Evolutionary conservation across 164 flowering plant species (phyloP).

Genomic region (Kingdonia uniflora): DNA sequence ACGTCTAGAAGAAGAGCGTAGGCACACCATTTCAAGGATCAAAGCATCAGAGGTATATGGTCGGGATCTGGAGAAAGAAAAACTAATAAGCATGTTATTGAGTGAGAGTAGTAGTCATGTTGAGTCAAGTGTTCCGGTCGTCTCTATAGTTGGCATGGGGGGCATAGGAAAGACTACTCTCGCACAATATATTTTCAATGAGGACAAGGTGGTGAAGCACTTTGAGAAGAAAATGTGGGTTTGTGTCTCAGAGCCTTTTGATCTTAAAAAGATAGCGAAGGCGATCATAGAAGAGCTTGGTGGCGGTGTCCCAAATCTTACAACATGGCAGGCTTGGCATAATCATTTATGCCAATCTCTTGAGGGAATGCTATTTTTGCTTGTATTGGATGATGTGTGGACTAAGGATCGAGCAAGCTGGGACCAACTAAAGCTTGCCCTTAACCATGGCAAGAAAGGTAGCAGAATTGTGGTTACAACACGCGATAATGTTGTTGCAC

Average conservation of each 20-base stretch:
- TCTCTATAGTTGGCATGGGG: conserved; percentile 43
- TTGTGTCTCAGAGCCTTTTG: conserved; percentile 9
- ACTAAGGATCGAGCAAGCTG: too few species aligned
- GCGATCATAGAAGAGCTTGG: too few species aligned
- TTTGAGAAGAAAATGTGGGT: conserved; percentile 11
- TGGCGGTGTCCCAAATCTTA: neutral
- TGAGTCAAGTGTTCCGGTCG: conserved; percentile 4
- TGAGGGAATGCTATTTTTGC: too few species aligned
- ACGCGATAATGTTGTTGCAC: neutral
- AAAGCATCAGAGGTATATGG: neutral
- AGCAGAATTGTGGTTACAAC: neutral
- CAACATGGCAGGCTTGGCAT: neutral
- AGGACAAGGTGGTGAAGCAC: conserved; percentile 10
- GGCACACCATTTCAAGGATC: neutral
- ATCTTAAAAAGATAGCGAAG: too few species aligned
- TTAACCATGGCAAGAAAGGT: neutral
- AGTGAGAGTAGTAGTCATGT: neutral
- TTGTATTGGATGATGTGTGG: too few species aligned
- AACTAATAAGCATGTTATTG: neutral
- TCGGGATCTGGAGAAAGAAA: neutral
- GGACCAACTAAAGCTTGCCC: too few species aligned
- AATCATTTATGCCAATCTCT: too few species aligned
- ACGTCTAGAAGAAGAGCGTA: too few species aligned
- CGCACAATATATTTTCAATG: conserved; percentile 32
- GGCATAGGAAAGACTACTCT: conserved; percentile 45